These are phyloP conservation scores for Pseudocercospora pini-densiflorae DNA, from an alignment of 2,329 filamentous ascomycete species.

Conservation along the genomic window DNA sequence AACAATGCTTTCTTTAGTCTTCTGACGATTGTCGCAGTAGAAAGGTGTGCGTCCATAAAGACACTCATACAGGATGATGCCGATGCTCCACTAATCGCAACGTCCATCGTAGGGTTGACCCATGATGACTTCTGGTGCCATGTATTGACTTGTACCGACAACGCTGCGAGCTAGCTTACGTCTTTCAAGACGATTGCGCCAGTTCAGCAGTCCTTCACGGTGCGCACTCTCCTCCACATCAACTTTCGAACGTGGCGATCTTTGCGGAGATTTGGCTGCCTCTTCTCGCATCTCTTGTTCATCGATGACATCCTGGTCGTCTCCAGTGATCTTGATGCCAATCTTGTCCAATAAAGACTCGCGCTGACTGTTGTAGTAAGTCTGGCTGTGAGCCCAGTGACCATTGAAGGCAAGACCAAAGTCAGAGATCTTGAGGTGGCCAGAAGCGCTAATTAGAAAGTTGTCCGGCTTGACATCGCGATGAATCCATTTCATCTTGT, in stretches of 20 bases:
- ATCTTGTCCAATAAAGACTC: conserved; percentile 78
- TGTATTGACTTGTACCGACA: conserved; percentile 96
- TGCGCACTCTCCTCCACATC: conserved; percentile 33
- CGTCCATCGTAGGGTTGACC: conserved; percentile 85
- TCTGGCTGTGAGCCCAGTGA: conserved; percentile 89
- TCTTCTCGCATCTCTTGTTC: conserved; percentile 30
- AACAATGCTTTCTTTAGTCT: conserved; percentile 85
- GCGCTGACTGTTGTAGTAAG: conserved; percentile 83
- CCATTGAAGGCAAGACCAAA: conserved; percentile 96
- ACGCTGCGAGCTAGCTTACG: conserved; percentile 80
- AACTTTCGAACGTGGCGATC: conserved; percentile 22
- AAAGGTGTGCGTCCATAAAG: conserved; percentile 93
- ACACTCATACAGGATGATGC: conserved; percentile 93
- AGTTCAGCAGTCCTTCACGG: conserved; percentile 45
- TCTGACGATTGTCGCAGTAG: conserved; percentile 75
- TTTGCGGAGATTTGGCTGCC: conserved; percentile 21
- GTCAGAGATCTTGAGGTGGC: conserved; percentile 93
- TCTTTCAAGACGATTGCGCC: conserved; percentile 56
- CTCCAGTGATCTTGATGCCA: conserved; percentile 73
- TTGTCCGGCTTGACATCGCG: conserved; percentile 98
- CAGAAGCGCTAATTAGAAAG: conserved; percentile 84
- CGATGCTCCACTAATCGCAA: conserved; percentile 97
- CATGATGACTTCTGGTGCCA: conserved; percentile 91
- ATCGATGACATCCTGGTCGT: conserved; percentile 69
- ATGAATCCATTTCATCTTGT: conserved; percentile 88